These are phyloP conservation scores for Debaryomycetaceae sp. DNA, from an alignment of 1,139 yeast genomes.

Conservation along the genomic window DNA sequence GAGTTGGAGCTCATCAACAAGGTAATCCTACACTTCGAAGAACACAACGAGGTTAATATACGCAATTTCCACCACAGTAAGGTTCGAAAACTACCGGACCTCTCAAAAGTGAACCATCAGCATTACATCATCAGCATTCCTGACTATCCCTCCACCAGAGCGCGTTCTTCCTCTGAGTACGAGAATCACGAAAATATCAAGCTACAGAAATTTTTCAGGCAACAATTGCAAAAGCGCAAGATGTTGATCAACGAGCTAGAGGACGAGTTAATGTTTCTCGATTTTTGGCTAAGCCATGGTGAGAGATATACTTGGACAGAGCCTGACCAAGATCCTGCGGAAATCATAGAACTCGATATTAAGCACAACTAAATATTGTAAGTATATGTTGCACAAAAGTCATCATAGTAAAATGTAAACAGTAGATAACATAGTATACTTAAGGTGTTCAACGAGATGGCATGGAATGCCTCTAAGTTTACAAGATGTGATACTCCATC, in stretches of 20 bases:
- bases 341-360: conserved; percentile 14
- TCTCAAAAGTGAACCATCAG: conserved; percentile 17
- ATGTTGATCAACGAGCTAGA: conserved; percentile 31
- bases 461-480: conserved; percentile 6
- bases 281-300: conserved; percentile 35
- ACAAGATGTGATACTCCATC: conserved; percentile 16
- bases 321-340: conserved; percentile 50
- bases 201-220: conserved; percentile 20
- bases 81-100: conserved; percentile 19
- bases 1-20: conserved; percentile 29
- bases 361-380: background rate
- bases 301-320: conserved; percentile 43
- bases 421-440: background rate
- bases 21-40: conserved; percentile 37
- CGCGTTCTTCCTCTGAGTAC: background rate
- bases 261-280: conserved; percentile 35
- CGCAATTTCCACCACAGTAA: conserved; percentile 36
- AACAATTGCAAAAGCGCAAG: conserved; percentile 24
- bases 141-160: conserved; percentile 1
- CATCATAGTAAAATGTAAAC: background rate
- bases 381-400: background rate
- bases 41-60: conserved; percentile 36
- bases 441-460: background rate
- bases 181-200: conserved; percentile 9
- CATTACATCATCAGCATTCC: conserved; percentile 31